A percentile compares a stretch with the other conserved stretches of the same genome.
Evolutionary conservation across 805 yeast genomes (phyloP).

Genomic region (Suhomyces sp.): DNA sequence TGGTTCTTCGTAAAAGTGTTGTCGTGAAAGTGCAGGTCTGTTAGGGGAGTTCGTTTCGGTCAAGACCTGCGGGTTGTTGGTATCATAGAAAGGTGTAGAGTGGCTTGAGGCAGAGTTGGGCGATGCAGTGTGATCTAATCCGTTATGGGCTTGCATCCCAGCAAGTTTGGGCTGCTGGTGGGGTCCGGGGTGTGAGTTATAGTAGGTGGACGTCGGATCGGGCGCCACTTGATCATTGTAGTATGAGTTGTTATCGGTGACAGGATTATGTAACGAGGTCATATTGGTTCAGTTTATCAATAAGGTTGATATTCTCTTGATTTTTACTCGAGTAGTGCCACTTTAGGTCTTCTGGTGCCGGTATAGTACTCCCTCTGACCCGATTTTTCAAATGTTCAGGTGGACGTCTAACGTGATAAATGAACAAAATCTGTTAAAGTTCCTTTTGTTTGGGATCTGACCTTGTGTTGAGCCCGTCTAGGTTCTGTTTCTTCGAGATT

Average conservation of each 20-base stretch:
- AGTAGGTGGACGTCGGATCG: constrained; percentile 11
- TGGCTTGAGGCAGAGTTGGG: constrained; percentile 10
- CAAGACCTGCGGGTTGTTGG: constrained; percentile 11
- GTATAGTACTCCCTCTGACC: no score
- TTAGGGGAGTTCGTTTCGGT: constrained; percentile 8
- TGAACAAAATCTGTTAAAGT: background rate
- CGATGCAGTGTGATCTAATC: constrained; percentile 2
- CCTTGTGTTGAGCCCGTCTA: background rate
- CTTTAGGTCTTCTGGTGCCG: background rate
- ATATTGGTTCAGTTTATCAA: constrained; percentile 6
- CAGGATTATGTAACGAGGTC: constrained; percentile 31
- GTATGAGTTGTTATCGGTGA: constrained; percentile 20
- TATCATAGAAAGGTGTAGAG: constrained; percentile 24
- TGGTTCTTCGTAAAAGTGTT: constrained; percentile 5
- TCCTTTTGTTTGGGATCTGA: background rate
- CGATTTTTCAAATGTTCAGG: background rate
- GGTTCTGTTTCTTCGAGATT: background rate
- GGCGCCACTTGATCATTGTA: constrained; percentile 13
- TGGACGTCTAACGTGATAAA: background rate
- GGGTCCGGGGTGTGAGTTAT: constrained; percentile 10
- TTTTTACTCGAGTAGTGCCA: no score
- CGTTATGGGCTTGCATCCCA: constrained; percentile 1
- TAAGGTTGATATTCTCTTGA: background rate
- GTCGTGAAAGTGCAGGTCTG: constrained; percentile 11
- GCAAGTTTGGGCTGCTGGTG: constrained; percentile 1